Base-by-base conservation (phyloP, 2,329 filamentous ascomycete genomes). In the Madurella mycetomatis region DNA sequence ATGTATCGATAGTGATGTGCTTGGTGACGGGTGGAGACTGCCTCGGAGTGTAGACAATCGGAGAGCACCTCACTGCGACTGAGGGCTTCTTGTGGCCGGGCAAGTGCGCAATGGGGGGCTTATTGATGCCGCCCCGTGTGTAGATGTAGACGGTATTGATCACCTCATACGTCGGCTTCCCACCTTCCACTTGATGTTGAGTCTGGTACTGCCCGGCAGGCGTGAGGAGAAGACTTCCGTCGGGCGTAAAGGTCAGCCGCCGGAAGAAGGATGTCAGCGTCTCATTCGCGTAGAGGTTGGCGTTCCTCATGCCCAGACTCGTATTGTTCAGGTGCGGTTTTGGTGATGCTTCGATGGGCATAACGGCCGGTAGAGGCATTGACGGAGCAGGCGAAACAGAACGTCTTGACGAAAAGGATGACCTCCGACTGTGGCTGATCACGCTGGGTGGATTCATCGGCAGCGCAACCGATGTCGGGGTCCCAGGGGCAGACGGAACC, bases 71-170 rank as follows among this genome's bases (percentile, higher is more conserved):
- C 56, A 99, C 90, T 1, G 92, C 94, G 11, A 99, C 90, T 0
- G 94, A 97, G 0, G 94, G 94, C 71, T 99, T 99, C 77, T 96
- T 99, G 72, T 97, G 92, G 1, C 94, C 94, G 0, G 94, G 94
- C 7, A 99, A 79, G 71, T 97, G 94, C 7, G 92, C 91, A 54
- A 97, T 88, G 2, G 94, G 94, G 1, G 94, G 91, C 69, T 95
- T 96, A 73, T 96, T 97, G 66, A 99, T 90, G 19, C 94, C 94
- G 31, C 92, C 94, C 64, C 94, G 81, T 0, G 92, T 96, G 71
- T 99, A 99, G 51, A 99, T 94, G 72, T 99, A 99, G 18, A 99
- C 95, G 0, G 94, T 99, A 67, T 99, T 99, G 64, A 88, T 91
- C 49, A 96, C 81, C 62, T 99, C 92, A 63, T 94, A 92, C 0